Conservation (phyloP, 345 rosid genomes). For the Hibiscus tridactylites region DNA sequence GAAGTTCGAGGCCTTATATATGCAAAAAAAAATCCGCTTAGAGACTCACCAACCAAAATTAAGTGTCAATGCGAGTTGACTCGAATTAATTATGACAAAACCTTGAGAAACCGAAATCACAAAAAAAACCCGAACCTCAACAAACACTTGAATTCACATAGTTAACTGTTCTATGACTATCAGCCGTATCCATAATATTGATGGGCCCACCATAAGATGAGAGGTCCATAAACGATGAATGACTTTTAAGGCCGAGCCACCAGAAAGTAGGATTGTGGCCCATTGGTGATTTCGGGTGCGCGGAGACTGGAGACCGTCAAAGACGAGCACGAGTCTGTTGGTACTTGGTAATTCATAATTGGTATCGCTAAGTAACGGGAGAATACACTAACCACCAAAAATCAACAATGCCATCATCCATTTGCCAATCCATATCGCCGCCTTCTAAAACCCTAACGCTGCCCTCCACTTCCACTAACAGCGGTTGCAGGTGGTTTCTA, state of each 20-base stretch:
- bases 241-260: neutral
- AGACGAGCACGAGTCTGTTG: neutral
- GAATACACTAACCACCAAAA: neutral
- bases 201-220: neutral
- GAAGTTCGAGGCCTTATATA: no score
- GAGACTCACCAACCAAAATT: no score
- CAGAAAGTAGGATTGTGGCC: neutral
- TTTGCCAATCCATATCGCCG: neutral
- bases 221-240: neutral
- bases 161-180: no score
- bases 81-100: no score
- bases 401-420: neutral
- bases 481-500: conserved; percentile 35
- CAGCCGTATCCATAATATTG: no score
- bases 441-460: neutral
- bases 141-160: no score
- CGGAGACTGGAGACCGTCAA: neutral
- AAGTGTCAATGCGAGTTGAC: no score
- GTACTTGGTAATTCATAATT: neutral
- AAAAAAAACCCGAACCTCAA: no score
- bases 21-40: no score
- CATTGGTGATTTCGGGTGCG: neutral
- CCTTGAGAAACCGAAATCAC: no score
- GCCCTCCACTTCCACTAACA: neutral
- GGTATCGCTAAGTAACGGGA: neutral